Percentiles rank a stretch among this genome's conserved stretches.
Conservation (phyloP, 2,329 filamentous ascomycete genomes). For the Epichloe gansuensis region DNA sequence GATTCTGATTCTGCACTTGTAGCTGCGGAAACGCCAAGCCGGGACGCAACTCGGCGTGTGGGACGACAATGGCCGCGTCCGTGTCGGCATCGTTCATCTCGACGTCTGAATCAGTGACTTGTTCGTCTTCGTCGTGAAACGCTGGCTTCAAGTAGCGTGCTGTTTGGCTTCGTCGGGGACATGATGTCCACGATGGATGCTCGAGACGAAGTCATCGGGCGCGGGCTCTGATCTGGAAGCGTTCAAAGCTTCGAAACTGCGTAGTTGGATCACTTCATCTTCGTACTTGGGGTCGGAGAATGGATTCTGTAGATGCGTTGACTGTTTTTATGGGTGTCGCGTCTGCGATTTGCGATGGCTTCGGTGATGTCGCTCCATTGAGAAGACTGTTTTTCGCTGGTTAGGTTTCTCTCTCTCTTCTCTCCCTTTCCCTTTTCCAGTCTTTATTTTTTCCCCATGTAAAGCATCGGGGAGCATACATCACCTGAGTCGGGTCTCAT, state of each 20-base stretch:
- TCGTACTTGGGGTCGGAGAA: conserved; percentile 6
- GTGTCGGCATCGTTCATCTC: conserved; percentile 15
- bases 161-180: background rate
- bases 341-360: background rate
- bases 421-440: no score
- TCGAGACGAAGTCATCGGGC: conserved; percentile 2
- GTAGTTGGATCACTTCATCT: conserved; percentile 3
- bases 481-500: conserved; percentile 1
- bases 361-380: conserved; percentile 4
- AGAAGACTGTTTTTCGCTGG: background rate
- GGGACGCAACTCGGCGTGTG: background rate
- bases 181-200: conserved; percentile 1
- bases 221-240: background rate
- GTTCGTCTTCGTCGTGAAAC: conserved; percentile 9
- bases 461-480: background rate
- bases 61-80: background rate
- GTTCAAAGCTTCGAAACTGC: conserved; percentile 1
- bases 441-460: background rate
- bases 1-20: background rate
- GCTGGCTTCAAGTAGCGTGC: background rate
- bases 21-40: background rate
- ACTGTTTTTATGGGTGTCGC: background rate
- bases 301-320: background rate
- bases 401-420: background rate
- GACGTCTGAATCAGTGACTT: conserved; percentile 17